Percentiles rank a stretch among this genome's conserved stretches.
Evolutionary conservation across 768 basidiomycete species (phyloP).

Genomic region (Pseudohyphozyma bogoriensis): DNA sequence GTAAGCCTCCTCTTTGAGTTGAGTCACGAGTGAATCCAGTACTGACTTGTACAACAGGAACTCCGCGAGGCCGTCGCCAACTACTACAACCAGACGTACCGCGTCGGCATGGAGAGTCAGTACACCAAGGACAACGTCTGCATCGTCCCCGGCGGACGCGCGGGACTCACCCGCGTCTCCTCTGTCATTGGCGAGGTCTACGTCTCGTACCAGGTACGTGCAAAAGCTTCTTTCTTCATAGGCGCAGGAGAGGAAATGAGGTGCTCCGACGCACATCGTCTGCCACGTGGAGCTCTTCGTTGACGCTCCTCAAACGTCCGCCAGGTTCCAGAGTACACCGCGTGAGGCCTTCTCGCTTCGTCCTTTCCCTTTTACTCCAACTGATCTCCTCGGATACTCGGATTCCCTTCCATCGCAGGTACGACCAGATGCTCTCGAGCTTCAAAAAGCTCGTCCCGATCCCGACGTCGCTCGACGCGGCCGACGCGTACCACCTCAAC

Average conservation of each 20-base stretch:
- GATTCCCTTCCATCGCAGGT: slow-evolving; percentile 1
- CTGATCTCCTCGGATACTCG: background rate
- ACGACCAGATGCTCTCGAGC: slow-evolving; percentile 29
- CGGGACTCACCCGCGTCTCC: slow-evolving; percentile 80
- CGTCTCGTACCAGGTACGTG: slow-evolving; percentile 57
- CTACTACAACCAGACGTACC: slow-evolving; percentile 78
- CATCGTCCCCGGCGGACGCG: slow-evolving; percentile 62
- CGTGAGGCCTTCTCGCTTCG: slow-evolving; percentile 47
- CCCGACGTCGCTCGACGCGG: slow-evolving; percentile 25
- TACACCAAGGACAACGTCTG: slow-evolving; percentile 76
- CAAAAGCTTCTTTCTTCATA: too few species aligned
- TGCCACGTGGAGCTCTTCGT: too few species aligned
- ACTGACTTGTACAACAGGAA: background rate
- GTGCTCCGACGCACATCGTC: too few species aligned
- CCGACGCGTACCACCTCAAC: slow-evolving; percentile 18
- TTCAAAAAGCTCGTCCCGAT: slow-evolving; percentile 29
- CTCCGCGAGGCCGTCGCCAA: slow-evolving; percentile 83
- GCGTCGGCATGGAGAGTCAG: slow-evolving; percentile 65
- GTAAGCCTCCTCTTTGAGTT: slow-evolving; percentile 27
- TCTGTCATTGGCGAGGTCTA: slow-evolving; percentile 60
- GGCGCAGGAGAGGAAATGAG: too few species aligned
- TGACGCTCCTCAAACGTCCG: too few species aligned
- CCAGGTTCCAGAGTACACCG: slow-evolving; percentile 74
- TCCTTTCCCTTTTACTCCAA: background rate
- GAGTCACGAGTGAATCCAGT: slow-evolving; percentile 3